phyloP scores from a whole-genome alignment of 2,329 filamentous ascomycete species.

The Stagonosporopsis chrysanthemi region DNA sequence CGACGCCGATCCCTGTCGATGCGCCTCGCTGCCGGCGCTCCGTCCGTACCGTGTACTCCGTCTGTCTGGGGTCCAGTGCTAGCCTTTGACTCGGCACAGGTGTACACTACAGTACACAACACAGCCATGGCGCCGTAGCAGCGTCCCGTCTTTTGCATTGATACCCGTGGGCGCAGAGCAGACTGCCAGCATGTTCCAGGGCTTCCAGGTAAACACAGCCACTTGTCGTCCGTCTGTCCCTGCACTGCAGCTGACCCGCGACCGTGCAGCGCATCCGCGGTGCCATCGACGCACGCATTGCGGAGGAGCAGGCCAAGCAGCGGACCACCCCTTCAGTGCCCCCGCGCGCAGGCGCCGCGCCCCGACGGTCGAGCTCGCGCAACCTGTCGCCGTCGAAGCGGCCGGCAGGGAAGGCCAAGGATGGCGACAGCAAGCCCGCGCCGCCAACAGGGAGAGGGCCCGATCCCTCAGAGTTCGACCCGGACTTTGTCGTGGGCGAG shows the following conservation, averaged over 20 bases:
- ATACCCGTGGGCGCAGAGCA: constrained; percentile 19
- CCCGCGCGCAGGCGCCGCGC: constrained; percentile 55
- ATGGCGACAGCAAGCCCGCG: constrained; percentile 45
- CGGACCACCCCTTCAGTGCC: constrained; percentile 57
- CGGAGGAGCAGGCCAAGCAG: constrained; percentile 88
- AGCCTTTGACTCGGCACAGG: constrained; percentile 23
- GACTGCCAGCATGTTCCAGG: constrained; percentile 46
- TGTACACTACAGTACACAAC: constrained; percentile 12
- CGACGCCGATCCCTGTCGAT: constrained; percentile 4
- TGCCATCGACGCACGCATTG: constrained; percentile 85
- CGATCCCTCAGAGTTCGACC: constrained; percentile 87
- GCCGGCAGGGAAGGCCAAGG: constrained; percentile 33
- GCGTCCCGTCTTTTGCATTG: background rate
- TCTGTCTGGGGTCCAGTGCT: constrained; percentile 1
- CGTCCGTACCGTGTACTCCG: no score
- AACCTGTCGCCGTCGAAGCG: constrained; percentile 50
- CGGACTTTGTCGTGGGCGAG: constrained; percentile 86
- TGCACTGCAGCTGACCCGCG: constrained; percentile 28
- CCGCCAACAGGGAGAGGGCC: constrained; percentile 65
- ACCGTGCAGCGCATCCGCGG: constrained; percentile 74
- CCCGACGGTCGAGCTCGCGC: constrained; percentile 56
- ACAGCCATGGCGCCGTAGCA: constrained; percentile 14
- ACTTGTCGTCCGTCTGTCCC: constrained; percentile 1
- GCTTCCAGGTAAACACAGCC: constrained; percentile 34
- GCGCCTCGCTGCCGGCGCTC: background rate